Evolutionary conservation across 1,139 yeast species (phyloP), one percentile per base, ranked within the genome.

Genomic region (Hanseniaspora uvarum): DNA sequence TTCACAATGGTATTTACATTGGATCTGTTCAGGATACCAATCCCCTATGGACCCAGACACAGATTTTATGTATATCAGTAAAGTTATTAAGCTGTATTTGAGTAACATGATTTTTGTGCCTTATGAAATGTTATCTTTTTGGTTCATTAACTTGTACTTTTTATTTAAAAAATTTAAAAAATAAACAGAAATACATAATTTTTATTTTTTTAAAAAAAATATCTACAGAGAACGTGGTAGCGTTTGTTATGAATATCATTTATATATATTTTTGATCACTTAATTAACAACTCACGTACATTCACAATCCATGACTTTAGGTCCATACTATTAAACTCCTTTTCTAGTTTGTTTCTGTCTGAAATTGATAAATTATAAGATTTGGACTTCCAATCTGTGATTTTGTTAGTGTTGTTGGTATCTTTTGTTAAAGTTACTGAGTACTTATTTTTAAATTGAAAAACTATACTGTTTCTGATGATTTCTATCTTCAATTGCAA

Each of bases 1-100:
- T 28, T 49, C 53, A 24, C 53, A 49, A 16, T 49, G 45, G 16
- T 49, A 41, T 11, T 41, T 49, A 33, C 53, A 49, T 8, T 41
- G 53, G 8, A 49, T 49, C 37, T 49, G 53, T 16, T 49, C 53
- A 6, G 53, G 53, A 12, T 21, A 34, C 47, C 47, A 49, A 18
- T 49, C 53, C 11, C 53, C 53, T 5, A 31, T 26, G 5, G 53
- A 49, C n/a, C 47, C 36, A 18, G 31, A 30, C 4, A 24, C 40
- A 10, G n/a, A 1, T 1, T 23, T 23, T 2, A 26, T n/a, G 26
- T 34, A 33, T 19, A 43, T 33, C 5, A 24, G 16, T 23, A 40
- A 18, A 3, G 33, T 10, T 1, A 30, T 14, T 7, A 39, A 2
- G 16, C 11, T 14, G 12, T 23, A 16, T 14, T n/a, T 39, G 5